A percentile compares a stretch with the other conserved stretches of the same genome.
Conservation (phyloP, 345 rosid genomes). For the Pseudoturritis turrita region DNA sequence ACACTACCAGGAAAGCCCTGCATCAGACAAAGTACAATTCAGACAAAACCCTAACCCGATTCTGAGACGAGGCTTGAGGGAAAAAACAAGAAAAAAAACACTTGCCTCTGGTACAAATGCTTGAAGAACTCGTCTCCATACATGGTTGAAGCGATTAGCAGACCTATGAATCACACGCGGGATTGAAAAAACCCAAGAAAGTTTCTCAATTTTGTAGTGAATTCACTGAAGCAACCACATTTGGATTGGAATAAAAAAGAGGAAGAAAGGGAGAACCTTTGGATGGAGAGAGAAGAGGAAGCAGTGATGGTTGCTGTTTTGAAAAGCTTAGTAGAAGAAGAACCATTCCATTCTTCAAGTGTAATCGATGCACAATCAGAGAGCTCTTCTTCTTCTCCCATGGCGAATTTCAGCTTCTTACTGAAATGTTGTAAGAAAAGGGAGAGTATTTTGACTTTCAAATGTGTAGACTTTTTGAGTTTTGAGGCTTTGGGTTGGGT, state of each 20-base stretch:
- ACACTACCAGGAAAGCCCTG: constrained; percentile 92
- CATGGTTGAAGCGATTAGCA: constrained; percentile 56
- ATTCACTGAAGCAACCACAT: constrained; percentile 5
- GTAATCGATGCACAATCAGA: constrained; percentile 16
- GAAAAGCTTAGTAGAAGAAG: constrained; percentile 65
- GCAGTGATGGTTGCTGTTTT: constrained; percentile 61
- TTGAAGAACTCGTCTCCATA: constrained; percentile 77
- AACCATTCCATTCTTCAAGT: constrained; percentile 83
- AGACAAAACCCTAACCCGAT: not conserved
- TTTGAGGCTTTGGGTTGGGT: not conserved
- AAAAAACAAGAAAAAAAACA: not conserved
- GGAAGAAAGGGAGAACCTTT: constrained; percentile 38
- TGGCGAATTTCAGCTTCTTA: not conserved
- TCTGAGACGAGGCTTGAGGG: not conserved
- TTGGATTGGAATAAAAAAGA: not conserved
- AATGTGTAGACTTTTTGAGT: not conserved
- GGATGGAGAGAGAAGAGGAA: constrained; percentile 54
- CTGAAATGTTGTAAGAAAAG: not conserved
- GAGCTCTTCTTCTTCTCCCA: constrained; percentile 14
- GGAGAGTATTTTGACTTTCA: not conserved
- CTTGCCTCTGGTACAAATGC: constrained; percentile 93
- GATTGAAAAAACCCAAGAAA: not conserved
- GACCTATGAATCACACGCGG: constrained; percentile 36
- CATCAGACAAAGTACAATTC: constrained; percentile 6
- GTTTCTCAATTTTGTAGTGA: not conserved